Conservation (phyloP, 257 asterid genomes). For the Salvia hispanica region DNA sequence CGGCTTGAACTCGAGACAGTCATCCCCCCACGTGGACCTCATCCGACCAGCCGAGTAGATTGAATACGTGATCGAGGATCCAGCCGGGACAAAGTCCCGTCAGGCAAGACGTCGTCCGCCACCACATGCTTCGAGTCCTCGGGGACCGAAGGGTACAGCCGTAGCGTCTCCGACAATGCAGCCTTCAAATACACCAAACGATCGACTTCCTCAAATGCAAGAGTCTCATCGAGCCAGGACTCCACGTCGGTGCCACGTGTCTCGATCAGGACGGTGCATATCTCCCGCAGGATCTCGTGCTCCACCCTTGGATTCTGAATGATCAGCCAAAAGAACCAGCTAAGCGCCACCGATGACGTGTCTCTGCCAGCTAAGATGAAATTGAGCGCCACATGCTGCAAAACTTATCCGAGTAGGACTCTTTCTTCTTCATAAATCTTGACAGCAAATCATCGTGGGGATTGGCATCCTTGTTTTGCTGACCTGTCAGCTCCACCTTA, state of each 20-base stretch:
- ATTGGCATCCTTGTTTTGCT: constrained; percentile 48
- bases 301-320: constrained; percentile 69
- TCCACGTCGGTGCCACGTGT: constrained; percentile 61
- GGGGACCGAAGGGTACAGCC: constrained; percentile 89
- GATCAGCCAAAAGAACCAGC: constrained; percentile 93
- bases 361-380: constrained; percentile 97
- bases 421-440: constrained; percentile 86
- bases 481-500: constrained; percentile 62
- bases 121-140: constrained; percentile 88
- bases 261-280: constrained; percentile 59
- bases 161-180: constrained; percentile 74
- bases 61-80: constrained; percentile 80
- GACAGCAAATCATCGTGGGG: constrained; percentile 80
- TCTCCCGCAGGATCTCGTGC: constrained; percentile 54
- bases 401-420: constrained; percentile 66
- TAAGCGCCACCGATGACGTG: constrained; percentile 87
- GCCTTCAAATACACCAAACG: constrained; percentile 72
- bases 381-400: constrained; percentile 86
- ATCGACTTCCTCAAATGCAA: constrained; percentile 73
- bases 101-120: constrained; percentile 77
- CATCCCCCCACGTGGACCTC: constrained; percentile 87
- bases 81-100: constrained; percentile 87
- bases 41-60: constrained; percentile 88
- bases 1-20: constrained; percentile 73
- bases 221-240: constrained; percentile 60